phyloP scores from a whole-genome alignment of 768 basidiomycete genomes.

The Hysterangium stoloniferum region DNA sequence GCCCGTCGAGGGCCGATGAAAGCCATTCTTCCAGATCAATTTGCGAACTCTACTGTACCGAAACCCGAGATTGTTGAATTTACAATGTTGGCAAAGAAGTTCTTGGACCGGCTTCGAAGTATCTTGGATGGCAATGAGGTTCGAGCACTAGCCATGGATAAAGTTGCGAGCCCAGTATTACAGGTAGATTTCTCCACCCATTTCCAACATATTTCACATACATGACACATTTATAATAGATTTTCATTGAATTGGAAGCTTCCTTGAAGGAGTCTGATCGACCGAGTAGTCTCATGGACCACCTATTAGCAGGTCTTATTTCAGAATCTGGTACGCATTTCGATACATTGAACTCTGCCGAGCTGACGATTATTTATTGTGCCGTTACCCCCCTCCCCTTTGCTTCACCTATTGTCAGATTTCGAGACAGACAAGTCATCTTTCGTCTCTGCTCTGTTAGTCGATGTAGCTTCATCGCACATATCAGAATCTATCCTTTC shows the following conservation, averaged over 20 bases:
- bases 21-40: constrained; percentile 46
- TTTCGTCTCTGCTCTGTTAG: constrained; percentile 73
- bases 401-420: no score
- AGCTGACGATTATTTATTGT: no score
- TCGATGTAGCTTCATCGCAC: constrained; percentile 85
- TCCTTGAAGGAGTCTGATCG: constrained; percentile 50
- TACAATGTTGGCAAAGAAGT: constrained; percentile 29
- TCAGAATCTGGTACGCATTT: constrained; percentile 47
- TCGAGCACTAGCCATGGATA: constrained; percentile 65
- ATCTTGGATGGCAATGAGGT: constrained; percentile 63
- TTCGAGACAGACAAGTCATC: no score
- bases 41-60: constrained; percentile 22
- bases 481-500: constrained; percentile 75
- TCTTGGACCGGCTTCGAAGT: constrained; percentile 46
- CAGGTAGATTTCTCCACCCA: constrained; percentile 40
- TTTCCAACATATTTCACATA: constrained; percentile 3
- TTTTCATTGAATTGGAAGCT: constrained; percentile 78
- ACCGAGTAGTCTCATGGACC: constrained; percentile 72
- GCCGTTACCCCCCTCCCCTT: no score
- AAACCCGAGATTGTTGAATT: constrained; percentile 32
- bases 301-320: constrained; percentile 69
- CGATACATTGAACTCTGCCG: no score
- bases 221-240: constrained; percentile 33
- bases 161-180: constrained; percentile 69
- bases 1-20: constrained; percentile 73